Percentiles rank a stretch among this genome's conserved stretches.
Evolutionary conservation across 768 basidiomycete species (phyloP).

Genomic region (Mycena leptocephala): DNA sequence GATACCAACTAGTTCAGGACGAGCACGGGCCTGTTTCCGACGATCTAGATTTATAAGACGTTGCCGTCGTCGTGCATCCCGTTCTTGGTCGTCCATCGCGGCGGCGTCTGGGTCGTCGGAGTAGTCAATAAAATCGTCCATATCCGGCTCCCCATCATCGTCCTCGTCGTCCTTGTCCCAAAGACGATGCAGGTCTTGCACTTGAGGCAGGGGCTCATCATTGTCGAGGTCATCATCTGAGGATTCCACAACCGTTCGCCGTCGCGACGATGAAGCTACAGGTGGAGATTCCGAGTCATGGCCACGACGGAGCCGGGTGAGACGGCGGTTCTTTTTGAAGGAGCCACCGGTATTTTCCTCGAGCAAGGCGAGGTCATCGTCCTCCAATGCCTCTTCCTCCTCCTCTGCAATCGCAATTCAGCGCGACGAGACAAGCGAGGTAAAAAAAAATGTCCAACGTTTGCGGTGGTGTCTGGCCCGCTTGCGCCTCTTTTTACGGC

Average conservation of each 20-base stretch:
- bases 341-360: slow-evolving; percentile 92
- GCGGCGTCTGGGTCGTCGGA: slow-evolving; percentile 85
- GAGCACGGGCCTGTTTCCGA: slow-evolving; percentile 73
- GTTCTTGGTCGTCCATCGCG: slow-evolving; percentile 79
- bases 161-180: slow-evolving; percentile 94
- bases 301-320: slow-evolving; percentile 82
- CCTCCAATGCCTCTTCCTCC: slow-evolving; percentile 85
- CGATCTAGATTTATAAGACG: slow-evolving; percentile 79
- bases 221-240: slow-evolving; percentile 85
- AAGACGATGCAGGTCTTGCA: slow-evolving; percentile 78
- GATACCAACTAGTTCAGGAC: slow-evolving; percentile 84
- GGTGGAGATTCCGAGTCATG: slow-evolving; percentile 82
- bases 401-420: slow-evolving; percentile 50
- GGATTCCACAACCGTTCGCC: slow-evolving; percentile 75
- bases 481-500: slow-evolving; percentile 73
- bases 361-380: slow-evolving; percentile 92
- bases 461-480: slow-evolving; percentile 78
- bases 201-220: slow-evolving; percentile 68
- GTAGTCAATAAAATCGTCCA: slow-evolving; percentile 87
- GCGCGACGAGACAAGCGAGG: slow-evolving; percentile 6
- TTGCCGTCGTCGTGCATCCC: slow-evolving; percentile 82
- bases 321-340: slow-evolving; percentile 73
- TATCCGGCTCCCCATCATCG: slow-evolving; percentile 82
- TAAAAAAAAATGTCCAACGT: slow-evolving; percentile 54
- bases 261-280: slow-evolving; percentile 72